Base-by-base conservation (phyloP, 495 filamentous ascomycete genomes). In the Podospora didyma region DNA sequence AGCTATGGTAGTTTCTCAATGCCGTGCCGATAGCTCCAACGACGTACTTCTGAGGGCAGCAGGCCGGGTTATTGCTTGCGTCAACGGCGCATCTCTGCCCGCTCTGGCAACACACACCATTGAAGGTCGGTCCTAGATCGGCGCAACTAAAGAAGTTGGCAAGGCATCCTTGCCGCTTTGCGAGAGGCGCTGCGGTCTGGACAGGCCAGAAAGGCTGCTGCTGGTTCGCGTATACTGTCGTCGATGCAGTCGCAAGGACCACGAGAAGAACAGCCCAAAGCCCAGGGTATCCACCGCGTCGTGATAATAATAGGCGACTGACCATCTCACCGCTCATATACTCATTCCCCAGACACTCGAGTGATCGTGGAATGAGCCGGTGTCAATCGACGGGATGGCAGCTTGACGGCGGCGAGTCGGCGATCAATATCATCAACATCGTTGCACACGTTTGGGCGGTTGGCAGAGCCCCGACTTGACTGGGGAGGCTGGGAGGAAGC, bases 81-180 rank as follows among this genome's bases (percentile, higher is more conserved):
- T 79, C 76, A 6, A 78, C 57, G 7, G 69, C 64, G 51, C 76
- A 79, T 17, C 46, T 45, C 53, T 76, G 73, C 42, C 74, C 75
- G 64, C 72, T 73, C 45, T 71, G 65, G 59, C 76, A 79, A 58
- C 76, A 79, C 9, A 72, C 64, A 23, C 68, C 69, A 22, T 57
- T 56, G 53, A 79, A 79, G 19, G 63, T 66, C 22, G 63, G 41
- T 9, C 75, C 75, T 21, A 64, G 49, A 54, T 69, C 56, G 16
- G 74, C 66, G 61, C 76, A 79, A 49, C 73, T 77, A 58, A 67
- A 78, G 51, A 71, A 77, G 58, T 77, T 64, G 39, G 66, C 60
- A 3, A 69, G 59, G 44, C 70, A 73, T 44, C 58, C 59, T 45
- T 69, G 66, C 17, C 66, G 59, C 42, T 60, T 64, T 46, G 57